These are phyloP conservation scores for Triangularia setosa DNA, from an alignment of 2,329 filamentous ascomycete species.

Conservation along the genomic window DNA sequence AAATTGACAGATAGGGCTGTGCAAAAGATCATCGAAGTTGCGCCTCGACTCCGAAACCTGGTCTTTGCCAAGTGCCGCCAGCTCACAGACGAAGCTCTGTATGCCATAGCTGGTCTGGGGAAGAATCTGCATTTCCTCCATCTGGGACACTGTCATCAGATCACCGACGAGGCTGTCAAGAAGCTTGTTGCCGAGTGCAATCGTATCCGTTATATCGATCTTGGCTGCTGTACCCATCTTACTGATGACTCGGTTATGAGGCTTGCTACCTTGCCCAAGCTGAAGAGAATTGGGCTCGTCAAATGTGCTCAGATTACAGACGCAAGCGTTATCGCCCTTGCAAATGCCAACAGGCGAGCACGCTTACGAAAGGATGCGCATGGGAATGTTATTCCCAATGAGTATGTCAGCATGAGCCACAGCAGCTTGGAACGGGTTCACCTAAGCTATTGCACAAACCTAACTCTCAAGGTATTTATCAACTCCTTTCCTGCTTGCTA, in stretches of 20 bases:
- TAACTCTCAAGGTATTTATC: slow-evolving; percentile 70
- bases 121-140: slow-evolving; percentile 98
- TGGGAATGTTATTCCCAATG: slow-evolving; percentile 40
- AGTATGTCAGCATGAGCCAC: slow-evolving; percentile 51
- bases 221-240: slow-evolving; percentile 88
- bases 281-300: slow-evolving; percentile 90
- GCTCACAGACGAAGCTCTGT: slow-evolving; percentile 84
- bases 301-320: slow-evolving; percentile 92
- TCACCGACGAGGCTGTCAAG: slow-evolving; percentile 85
- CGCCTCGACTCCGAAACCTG: slow-evolving; percentile 84
- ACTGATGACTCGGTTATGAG: slow-evolving; percentile 84
- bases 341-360: slow-evolving; percentile 60
- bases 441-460: slow-evolving; percentile 85
- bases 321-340: slow-evolving; percentile 78
- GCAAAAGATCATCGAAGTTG: slow-evolving; percentile 78
- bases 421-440: slow-evolving; percentile 87
- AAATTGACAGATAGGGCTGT: slow-evolving; percentile 83
- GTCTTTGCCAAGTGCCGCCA: slow-evolving; percentile 92
- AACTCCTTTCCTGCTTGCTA: not conserved
- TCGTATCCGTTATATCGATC: slow-evolving; percentile 92
- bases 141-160: slow-evolving; percentile 84
- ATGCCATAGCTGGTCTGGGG: slow-evolving; percentile 81
- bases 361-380: slow-evolving; percentile 47
- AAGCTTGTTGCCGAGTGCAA: slow-evolving; percentile 82
- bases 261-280: slow-evolving; percentile 81